Percentiles rank a stretch among this genome's conserved stretches.
phyloP scores from a whole-genome alignment of 768 basidiomycete genomes.

The Boletus reticulatus region DNA sequence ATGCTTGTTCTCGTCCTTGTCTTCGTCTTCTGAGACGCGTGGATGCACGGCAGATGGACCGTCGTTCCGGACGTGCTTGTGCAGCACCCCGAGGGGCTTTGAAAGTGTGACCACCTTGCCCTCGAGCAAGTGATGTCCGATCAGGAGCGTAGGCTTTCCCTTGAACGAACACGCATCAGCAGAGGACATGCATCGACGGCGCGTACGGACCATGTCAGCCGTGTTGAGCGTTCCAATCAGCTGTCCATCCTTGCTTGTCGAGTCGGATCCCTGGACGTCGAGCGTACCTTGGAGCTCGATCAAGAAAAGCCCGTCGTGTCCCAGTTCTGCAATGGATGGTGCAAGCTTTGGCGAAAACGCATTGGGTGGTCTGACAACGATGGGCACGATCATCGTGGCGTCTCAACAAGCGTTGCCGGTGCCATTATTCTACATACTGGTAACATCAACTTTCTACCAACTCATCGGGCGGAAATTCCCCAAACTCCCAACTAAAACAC shows the following conservation, averaged over 20 bases:
- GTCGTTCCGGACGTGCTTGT: conserved; percentile 23
- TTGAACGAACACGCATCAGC: background rate
- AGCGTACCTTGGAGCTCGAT: conserved; percentile 88
- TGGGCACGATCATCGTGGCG: conserved; percentile 61
- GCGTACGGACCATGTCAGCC: conserved; percentile 53
- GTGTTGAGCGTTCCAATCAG: conserved; percentile 77
- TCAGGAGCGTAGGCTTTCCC: conserved; percentile 75
- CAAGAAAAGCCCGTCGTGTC: conserved; percentile 75
- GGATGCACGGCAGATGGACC: background rate
- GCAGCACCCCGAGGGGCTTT: conserved; percentile 81
- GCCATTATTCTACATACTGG: no score
- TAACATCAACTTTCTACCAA: background rate
- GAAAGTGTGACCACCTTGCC: conserved; percentile 74
- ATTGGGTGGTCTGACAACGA: conserved; percentile 40
- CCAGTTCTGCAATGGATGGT: conserved; percentile 64
- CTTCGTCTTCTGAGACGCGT: background rate
- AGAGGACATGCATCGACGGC: background rate
- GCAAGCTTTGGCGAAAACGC: conserved; percentile 47
- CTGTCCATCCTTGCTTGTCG: conserved; percentile 58
- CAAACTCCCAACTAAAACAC: conserved; percentile 72
- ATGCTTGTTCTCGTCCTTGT: background rate
- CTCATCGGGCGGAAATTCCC: conserved; percentile 36
- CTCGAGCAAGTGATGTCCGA: conserved; percentile 90
- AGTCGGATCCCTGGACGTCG: conserved; percentile 56
- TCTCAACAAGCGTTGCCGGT: no score